phyloP scores from a whole-genome alignment of 2,329 filamentous ascomycete genomes.

The Penicillium oxalicum region DNA sequence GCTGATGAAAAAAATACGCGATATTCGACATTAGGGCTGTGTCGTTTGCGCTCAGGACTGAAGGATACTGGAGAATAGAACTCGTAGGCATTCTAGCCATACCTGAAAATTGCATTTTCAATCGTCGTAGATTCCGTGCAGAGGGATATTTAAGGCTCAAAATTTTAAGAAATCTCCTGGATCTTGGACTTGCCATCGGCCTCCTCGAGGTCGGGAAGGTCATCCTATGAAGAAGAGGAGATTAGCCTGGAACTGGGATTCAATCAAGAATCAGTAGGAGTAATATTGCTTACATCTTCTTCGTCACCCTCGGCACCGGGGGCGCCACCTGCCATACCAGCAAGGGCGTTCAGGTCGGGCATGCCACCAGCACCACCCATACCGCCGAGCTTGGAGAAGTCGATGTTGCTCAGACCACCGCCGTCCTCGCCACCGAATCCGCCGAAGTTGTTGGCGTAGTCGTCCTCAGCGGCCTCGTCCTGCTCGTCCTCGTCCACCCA shows the following conservation, averaged over 20 bases:
- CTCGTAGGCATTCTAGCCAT: conserved; percentile 11
- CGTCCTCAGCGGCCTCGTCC: conserved; percentile 78
- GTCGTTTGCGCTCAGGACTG: too few relatives aligned
- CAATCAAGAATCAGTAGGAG: not conserved
- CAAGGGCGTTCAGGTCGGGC: conserved; percentile 20
- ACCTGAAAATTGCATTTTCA: conserved; percentile 20
- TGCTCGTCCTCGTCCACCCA: conserved; percentile 99
- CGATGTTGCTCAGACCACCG: conserved; percentile 80
- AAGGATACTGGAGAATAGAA: conserved; percentile 8
- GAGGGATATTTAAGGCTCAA: conserved; percentile 8
- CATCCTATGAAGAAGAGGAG: conserved; percentile 50
- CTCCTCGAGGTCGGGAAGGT: conserved; percentile 69
- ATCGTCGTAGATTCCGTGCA: conserved; percentile 20
- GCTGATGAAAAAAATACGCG: too few relatives aligned
- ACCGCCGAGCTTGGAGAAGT: conserved; percentile 84
- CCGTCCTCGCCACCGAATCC: conserved; percentile 35
- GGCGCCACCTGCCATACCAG: conserved; percentile 38
- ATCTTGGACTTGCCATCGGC: conserved; percentile 38
- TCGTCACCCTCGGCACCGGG: conserved; percentile 29
- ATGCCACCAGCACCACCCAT: conserved; percentile 39
- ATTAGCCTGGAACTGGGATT: conserved; percentile 29
- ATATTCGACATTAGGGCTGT: too few relatives aligned
- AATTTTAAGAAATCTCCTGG: conserved; percentile 31
- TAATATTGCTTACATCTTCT: conserved; percentile 47
- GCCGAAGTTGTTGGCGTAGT: conserved; percentile 52